Percentiles rank a stretch among this genome's conserved stretches.
phyloP scores from a whole-genome alignment of 805 yeast genomes.

The Candida stauntonica region DNA sequence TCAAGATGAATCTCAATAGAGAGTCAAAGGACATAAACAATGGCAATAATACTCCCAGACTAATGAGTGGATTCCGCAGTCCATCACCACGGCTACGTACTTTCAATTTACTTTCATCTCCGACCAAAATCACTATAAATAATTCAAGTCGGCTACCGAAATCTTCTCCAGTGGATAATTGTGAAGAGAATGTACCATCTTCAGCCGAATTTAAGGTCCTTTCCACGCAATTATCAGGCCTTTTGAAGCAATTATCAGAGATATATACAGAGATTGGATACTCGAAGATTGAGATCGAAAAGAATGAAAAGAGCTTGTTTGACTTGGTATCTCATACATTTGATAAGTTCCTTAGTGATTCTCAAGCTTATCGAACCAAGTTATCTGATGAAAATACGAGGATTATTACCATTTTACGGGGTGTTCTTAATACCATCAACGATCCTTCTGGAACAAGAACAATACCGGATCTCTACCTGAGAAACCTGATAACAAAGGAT shows the following conservation, averaged over 20 bases:
- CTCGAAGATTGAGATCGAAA: constrained; percentile 42
- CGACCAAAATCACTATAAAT: constrained; percentile 20
- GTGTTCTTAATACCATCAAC: constrained; percentile 29
- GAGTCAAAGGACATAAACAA: not conserved
- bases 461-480: constrained; percentile 37
- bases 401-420: constrained; percentile 27
- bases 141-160: constrained; percentile 4
- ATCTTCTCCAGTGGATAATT: constrained; percentile 6
- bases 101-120: constrained; percentile 24
- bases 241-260: constrained; percentile 36
- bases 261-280: constrained; percentile 54
- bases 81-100: constrained; percentile 15
- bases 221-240: constrained; percentile 15
- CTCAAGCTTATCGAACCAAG: constrained; percentile 33
- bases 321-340: constrained; percentile 46
- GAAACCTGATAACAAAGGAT: constrained; percentile 31
- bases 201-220: constrained; percentile 16
- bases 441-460: constrained; percentile 36
- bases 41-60: constrained; percentile 1
- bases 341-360: constrained; percentile 35
- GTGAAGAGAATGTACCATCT: not conserved
- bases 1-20: not conserved
- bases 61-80: constrained; percentile 12
- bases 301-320: constrained; percentile 47
- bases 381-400: constrained; percentile 28